Evolutionary conservation across 1,139 yeast species (phyloP).

Genomic region (Taphrina sp.): DNA sequence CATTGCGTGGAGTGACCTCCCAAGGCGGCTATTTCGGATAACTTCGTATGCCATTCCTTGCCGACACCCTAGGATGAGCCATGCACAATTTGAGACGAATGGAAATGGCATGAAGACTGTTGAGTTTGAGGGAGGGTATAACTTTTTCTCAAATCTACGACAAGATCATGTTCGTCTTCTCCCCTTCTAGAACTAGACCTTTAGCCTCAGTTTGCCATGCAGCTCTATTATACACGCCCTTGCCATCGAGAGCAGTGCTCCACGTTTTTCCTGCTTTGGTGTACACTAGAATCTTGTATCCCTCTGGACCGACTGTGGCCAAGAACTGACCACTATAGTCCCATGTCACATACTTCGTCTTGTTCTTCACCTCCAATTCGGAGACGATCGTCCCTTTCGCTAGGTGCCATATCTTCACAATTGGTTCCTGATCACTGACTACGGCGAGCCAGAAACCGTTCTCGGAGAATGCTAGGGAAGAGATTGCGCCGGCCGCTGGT

Average conservation of each 20-base stretch:
- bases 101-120: too few relatives aligned
- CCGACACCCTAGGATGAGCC: too few relatives aligned
- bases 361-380: constrained; percentile 38
- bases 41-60: too few relatives aligned
- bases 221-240: constrained; percentile 9
- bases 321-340: constrained; percentile 48
- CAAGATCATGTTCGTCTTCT: too few relatives aligned
- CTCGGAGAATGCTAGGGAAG: constrained; percentile 55
- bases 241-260: constrained; percentile 14
- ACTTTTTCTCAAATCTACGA: too few relatives aligned
- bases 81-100: too few relatives aligned
- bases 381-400: constrained; percentile 40
- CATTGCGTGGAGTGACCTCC: too few relatives aligned
- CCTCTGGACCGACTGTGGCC: constrained; percentile 40
- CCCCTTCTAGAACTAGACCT: constrained; percentile 13
- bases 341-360: constrained; percentile 44
- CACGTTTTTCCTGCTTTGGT: constrained; percentile 30
- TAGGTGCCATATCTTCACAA: constrained; percentile 39
- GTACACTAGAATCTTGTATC: constrained; percentile 24
- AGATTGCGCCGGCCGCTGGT: constrained; percentile 42
- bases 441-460: constrained; percentile 68
- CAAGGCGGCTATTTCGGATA: too few relatives aligned
- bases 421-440: constrained; percentile 40
- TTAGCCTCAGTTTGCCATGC: constrained; percentile 28
- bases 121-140: too few relatives aligned